Base-by-base conservation (phyloP, 805 yeast species). In the Sungouiozyma intestinalis region DNA sequence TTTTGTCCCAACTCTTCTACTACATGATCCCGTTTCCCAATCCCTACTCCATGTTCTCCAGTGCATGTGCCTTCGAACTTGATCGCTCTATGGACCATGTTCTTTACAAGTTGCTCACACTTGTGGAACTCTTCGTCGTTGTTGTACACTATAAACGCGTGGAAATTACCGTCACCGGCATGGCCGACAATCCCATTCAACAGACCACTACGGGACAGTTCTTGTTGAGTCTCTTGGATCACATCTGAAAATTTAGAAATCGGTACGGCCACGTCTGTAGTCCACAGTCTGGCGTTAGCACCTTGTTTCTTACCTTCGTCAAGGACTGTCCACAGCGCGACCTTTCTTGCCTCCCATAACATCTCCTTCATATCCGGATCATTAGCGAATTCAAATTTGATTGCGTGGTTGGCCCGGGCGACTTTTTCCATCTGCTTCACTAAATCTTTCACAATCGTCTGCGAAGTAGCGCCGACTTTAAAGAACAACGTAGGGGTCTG, bases 11-110 rank as follows among this genome's bases (percentile, higher is more conserved):
- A 62, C 58, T 85, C 95, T 43, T 66, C 63, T 21, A 69, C 63
- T 29, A 85, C 59, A 45, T 69, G 77, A 21, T 72, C 73, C 48
- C 88, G 63, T 54, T 85, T 85, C 32, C 90, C 88, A 35, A 79
- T 71, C 7, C 94, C 95, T 33, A 85, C 75, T 13, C 94, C 95
- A 56, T 85, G 94, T 54, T 85, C 94, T 31, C 94, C 94, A 3
- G 87, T 81, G 49, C 86, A 79, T 1, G 95, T 85, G 1, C 94
- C 94, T 41, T 84, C 94, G 33, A 78, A 72, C 1, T 65, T 71
- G 15, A 85, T 63, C 0, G 90, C 94, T 34, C 79, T 58, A 36
- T 69, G 54, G 38, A 81, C 82, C 81, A 85, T 77, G 40, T 73
- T 66, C 20, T 71, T 69, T 13, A 81, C 79, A 11, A 81, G 52